phyloP scores from a whole-genome alignment of 768 basidiomycete genomes.

The Suillus variegatus region DNA sequence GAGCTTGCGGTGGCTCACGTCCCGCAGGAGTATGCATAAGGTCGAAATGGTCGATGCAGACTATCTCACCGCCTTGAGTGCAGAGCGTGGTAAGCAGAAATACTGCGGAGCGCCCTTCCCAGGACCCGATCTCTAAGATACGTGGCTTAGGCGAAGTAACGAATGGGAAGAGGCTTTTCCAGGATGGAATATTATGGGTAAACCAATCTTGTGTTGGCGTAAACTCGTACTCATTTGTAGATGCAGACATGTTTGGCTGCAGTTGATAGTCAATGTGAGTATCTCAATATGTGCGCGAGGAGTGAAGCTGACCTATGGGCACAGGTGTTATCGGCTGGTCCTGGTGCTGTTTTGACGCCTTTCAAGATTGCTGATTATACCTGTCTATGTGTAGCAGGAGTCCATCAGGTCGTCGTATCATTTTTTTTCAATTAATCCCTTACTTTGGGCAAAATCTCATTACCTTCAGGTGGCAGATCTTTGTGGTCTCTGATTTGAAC shows the following conservation, averaged over 20 bases:
- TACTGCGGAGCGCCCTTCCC: constrained; percentile 66
- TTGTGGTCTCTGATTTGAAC: neutral
- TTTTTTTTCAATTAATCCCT: neutral
- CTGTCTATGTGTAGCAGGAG: neutral
- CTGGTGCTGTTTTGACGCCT: neutral
- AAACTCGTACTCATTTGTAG: constrained; percentile 36
- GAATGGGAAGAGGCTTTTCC: constrained; percentile 43
- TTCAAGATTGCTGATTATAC: neutral
- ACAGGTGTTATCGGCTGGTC: neutral
- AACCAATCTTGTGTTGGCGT: constrained; percentile 62
- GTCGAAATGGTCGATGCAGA: constrained; percentile 64
- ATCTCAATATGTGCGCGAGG: neutral
- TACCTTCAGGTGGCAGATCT: neutral
- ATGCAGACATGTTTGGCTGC: neutral
- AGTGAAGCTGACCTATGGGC: neutral
- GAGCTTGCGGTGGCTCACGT: constrained; percentile 40
- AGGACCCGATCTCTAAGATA: constrained; percentile 58
- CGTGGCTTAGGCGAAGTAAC: constrained; percentile 42
- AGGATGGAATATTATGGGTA: constrained; percentile 42
- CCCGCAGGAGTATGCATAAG: constrained; percentile 50
- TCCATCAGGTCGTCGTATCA: neutral
- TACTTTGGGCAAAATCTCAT: neutral
- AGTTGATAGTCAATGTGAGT: neutral
- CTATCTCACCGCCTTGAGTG: constrained; percentile 42
- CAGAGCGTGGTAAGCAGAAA: constrained; percentile 54